A percentile compares a stretch with the other conserved stretches of the same genome.
Conservation (phyloP, 306 rosid species). For the Crotalaria pallida region DNA sequence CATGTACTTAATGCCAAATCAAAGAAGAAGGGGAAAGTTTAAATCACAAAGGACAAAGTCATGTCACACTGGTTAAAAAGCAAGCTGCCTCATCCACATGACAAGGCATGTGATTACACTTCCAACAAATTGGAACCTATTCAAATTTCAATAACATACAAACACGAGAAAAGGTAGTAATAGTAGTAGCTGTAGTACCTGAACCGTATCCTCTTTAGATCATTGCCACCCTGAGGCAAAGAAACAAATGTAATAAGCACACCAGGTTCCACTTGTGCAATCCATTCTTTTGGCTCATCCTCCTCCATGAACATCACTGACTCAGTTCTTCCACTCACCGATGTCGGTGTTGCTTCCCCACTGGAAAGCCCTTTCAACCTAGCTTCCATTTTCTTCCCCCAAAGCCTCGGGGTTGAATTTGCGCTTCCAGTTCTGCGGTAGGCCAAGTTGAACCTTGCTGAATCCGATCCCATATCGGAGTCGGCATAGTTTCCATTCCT, state of each 20-base stretch:
- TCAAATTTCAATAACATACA: conserved; percentile 25
- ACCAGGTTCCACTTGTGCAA: conserved; percentile 98
- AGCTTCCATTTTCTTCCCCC: conserved; percentile 86
- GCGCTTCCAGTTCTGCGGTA: conserved; percentile 78
- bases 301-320: conserved; percentile 86
- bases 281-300: conserved; percentile 94
- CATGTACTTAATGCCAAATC: conserved; percentile 29
- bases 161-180: conserved; percentile 11
- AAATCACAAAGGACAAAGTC: conserved; percentile 44
- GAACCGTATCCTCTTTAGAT: conserved; percentile 92
- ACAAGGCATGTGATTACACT: conserved; percentile 39
- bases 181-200: conserved; percentile 43
- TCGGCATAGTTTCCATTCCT: conserved; percentile 52
- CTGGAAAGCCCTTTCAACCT: conserved; percentile 81
- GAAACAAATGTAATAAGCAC: conserved; percentile 96
- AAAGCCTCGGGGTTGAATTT: conserved; percentile 76
- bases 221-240: conserved; percentile 88
- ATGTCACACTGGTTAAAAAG: conserved; percentile 18
- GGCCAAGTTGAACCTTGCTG: conserved; percentile 68
- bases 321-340: conserved; percentile 76
- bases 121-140: conserved; percentile 28
- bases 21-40: conserved; percentile 29
- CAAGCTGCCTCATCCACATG: conserved; percentile 27
- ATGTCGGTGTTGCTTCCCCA: conserved; percentile 93
- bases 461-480: conserved; percentile 74